Evolutionary conservation across 202 grass and related monocot genomes (phyloP), one percentile per base, ranked within the genome.

Genomic region (Dendrocalamus latiflorus): DNA sequence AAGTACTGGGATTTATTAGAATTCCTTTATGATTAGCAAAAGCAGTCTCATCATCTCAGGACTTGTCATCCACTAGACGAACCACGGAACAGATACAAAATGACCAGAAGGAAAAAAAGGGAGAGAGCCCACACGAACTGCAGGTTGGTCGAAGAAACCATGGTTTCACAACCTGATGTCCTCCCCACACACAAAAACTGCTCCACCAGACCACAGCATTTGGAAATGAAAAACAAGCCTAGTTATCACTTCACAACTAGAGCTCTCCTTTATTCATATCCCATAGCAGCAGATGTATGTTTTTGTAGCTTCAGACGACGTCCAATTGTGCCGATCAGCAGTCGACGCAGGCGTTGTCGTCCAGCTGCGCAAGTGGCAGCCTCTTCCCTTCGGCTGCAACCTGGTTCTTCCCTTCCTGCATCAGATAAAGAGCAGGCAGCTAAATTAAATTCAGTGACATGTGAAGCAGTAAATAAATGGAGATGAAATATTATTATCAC

Each of bases 101-200:
- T 4, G 9, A 74, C n/a, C 37, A 39, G 0, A 60, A 30, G 11
- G n/a, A 33, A 60, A 10, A 14, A 17, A 61, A 65, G 24, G 56
- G 21, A 53, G 2, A 62, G 18, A 62, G 65, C 51, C 10, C 2
- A 77, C 10, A 57, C 26, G 1, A 72, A 79, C 57, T 61, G 20
- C 25, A 74, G 55, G 77, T 20, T 82, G 79, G 42, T 70, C 76
- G 62, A 28, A 84, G 91, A 94, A 94, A 94, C 92, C 89, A 76
- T 50, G 47, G 76, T 89, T 91, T 89, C 89, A 87, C 24, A 82
- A 54, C 79, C 71, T 22, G 36, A 68, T 18, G 51, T n/a, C 41
- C 42, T 34, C 7, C 60, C 54, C 73, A 34, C 43, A 85, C 47
- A 92, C 30, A 56, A 89, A 82, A 89, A 85, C 2, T 44, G 50